Conservation (phyloP, 2,329 filamentous ascomycete species). For the Ophiosphaerella narmari region DNA sequence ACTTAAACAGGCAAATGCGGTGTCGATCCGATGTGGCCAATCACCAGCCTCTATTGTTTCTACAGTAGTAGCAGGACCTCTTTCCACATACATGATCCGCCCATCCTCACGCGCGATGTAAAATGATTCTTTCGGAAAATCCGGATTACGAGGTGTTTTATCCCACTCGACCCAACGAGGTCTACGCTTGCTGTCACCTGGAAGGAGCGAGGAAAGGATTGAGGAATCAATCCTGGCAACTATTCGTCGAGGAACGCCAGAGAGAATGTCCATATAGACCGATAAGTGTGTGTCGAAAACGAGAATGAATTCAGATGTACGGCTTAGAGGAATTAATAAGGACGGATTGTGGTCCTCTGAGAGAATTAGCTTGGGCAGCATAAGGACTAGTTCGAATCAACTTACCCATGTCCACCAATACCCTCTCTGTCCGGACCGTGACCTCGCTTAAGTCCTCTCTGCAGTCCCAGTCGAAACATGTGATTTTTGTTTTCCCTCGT, state of each 20-base stretch:
- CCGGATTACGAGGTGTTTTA: constrained; percentile 66
- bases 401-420: constrained; percentile 34
- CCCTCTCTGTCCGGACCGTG: constrained; percentile 30
- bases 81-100: constrained; percentile 72
- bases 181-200: constrained; percentile 35
- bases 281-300: constrained; percentile 44
- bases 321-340: constrained; percentile 48
- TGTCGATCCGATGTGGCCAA: constrained; percentile 76
- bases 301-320: constrained; percentile 49
- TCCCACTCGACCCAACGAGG: constrained; percentile 87
- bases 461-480: constrained; percentile 58
- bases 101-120: constrained; percentile 91
- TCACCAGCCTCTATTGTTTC: constrained; percentile 52
- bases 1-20: constrained; percentile 73
- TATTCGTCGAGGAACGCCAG: constrained; percentile 39
- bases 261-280: constrained; percentile 47
- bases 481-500: constrained; percentile 51
- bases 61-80: constrained; percentile 52
- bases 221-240: constrained; percentile 20
- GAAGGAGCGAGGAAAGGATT: constrained; percentile 52
- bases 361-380: constrained; percentile 9
- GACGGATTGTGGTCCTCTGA: constrained; percentile 44
- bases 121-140: constrained; percentile 72
- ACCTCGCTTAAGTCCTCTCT: constrained; percentile 48
- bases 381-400: background rate